Conservation (phyloP, 768 basidiomycete species). For the Chalciporus piperatus region DNA sequence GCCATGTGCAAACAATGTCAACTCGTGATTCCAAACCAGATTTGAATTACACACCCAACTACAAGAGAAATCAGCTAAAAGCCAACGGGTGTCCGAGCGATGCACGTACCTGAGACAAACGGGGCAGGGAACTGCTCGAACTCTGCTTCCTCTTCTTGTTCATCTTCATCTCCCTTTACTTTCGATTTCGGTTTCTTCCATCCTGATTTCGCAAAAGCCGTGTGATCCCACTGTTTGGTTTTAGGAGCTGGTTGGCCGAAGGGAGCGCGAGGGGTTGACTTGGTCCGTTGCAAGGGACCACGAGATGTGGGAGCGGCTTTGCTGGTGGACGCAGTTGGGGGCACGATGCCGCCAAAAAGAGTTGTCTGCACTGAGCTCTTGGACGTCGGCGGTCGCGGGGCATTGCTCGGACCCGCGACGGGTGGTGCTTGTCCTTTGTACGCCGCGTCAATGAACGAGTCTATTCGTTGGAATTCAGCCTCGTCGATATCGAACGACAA, state of each 20-base stretch:
- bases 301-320: constrained; percentile 28
- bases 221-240: constrained; percentile 89
- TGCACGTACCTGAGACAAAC: constrained; percentile 58
- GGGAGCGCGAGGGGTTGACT: constrained; percentile 37
- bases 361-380: constrained; percentile 58
- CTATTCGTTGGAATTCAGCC: constrained; percentile 50
- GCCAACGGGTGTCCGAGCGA: not conserved
- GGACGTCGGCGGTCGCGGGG: constrained; percentile 21
- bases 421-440: constrained; percentile 41
- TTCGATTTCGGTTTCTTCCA: constrained; percentile 53
- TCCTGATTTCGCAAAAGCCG: constrained; percentile 81
- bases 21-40: not conserved
- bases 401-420: constrained; percentile 36
- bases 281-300: constrained; percentile 39
- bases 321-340: constrained; percentile 31
- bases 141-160: constrained; percentile 59
- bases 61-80: constrained; percentile 11
- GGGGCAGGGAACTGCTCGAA: constrained; percentile 88
- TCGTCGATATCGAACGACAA: constrained; percentile 57
- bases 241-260: constrained; percentile 60
- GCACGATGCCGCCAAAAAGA: constrained; percentile 59
- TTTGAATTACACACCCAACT: constrained; percentile 51
- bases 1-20: constrained; percentile 4
- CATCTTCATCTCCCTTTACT: constrained; percentile 52
- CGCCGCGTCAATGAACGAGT: constrained; percentile 49